phyloP scores from a whole-genome alignment of 345 rosid genomes.

The Orychophragmus violaceus region DNA sequence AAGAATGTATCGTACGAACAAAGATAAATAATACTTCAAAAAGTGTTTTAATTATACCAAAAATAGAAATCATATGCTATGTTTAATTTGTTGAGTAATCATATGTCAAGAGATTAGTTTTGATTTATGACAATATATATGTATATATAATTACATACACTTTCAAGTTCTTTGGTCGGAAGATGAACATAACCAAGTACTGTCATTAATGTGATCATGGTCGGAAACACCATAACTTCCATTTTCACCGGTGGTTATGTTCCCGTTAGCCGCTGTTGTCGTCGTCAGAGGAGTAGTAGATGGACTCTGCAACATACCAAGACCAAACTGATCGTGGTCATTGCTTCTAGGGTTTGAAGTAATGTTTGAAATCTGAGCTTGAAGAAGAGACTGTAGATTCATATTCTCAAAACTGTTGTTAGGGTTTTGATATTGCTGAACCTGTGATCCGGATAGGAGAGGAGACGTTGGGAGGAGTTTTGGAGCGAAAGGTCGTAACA shows the following conservation, averaged over 20 bases:
- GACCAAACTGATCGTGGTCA: constrained; percentile 30
- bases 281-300: constrained; percentile 31
- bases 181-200: constrained; percentile 84
- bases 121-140: background rate
- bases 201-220: constrained; percentile 39
- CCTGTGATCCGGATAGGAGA: constrained; percentile 22
- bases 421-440: constrained; percentile 28
- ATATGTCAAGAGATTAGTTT: constrained; percentile 16
- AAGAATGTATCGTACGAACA: background rate
- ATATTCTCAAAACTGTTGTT: constrained; percentile 36
- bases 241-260: constrained; percentile 21
- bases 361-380: constrained; percentile 30
- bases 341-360: constrained; percentile 33
- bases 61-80: background rate
- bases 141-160: background rate
- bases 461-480: constrained; percentile 38
- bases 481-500: constrained; percentile 49
- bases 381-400: constrained; percentile 61
- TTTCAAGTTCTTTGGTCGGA: constrained; percentile 32
- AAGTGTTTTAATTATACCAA: background rate
- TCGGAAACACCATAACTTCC: constrained; percentile 39
- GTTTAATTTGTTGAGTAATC: constrained; percentile 7
- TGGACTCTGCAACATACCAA: constrained; percentile 48
- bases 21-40: background rate
- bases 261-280: constrained; percentile 21